Conservation (phyloP, 176 grass and related monocot species). For the Lolium multiflorum region DNA sequence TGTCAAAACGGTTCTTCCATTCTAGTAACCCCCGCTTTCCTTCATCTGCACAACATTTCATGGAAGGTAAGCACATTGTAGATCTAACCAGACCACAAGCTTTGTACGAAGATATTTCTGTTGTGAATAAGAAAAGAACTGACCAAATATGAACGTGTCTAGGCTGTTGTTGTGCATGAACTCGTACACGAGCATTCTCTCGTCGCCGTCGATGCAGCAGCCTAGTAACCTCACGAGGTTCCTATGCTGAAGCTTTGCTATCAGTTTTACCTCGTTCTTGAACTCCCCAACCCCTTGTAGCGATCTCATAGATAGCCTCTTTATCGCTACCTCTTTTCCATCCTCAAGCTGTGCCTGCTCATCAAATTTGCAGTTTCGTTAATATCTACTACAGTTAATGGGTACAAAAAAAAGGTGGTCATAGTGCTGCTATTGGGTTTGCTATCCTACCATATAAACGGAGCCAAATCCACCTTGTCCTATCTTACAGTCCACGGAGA, state of each 20-base stretch:
- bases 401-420: neutral
- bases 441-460: constrained; percentile 19
- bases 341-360: constrained; percentile 58
- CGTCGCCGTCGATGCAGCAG: constrained; percentile 55
- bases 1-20: constrained; percentile 47
- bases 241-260: constrained; percentile 59
- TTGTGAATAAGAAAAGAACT: neutral
- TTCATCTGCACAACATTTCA: constrained; percentile 36
- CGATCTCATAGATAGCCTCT: constrained; percentile 56
- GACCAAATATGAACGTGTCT: constrained; percentile 66
- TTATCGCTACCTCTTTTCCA: constrained; percentile 60
- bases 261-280: constrained; percentile 63
- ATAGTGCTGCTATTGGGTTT: neutral
- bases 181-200: constrained; percentile 65
- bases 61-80: neutral
- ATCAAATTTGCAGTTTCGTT: neutral
- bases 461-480: constrained; percentile 32
- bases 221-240: constrained; percentile 54
- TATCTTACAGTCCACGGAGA: neutral
- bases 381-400: neutral
- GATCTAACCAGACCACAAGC: neutral
- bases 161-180: constrained; percentile 69
- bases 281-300: constrained; percentile 51
- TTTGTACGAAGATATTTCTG: neutral
- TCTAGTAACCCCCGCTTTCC: constrained; percentile 29